Conservation (phyloP, 1,139 yeast species). For the Saccharomyces hybrid region DNA sequence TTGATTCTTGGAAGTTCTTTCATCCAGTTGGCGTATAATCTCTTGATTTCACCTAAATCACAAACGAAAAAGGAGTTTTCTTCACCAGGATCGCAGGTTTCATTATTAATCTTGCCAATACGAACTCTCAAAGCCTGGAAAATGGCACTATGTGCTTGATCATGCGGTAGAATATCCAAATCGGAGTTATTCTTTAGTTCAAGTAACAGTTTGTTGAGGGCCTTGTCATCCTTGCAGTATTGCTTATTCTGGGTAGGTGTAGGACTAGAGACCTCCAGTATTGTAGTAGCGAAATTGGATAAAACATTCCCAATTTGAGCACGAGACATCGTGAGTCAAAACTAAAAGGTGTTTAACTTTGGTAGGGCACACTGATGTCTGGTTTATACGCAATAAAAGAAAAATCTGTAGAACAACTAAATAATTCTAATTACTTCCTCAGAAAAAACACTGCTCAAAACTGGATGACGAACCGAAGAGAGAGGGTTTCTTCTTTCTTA, state of each 20-base stretch:
- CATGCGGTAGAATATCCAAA: conserved; percentile 17
- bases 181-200: conserved; percentile 9
- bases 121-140: conserved; percentile 40
- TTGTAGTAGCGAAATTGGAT: conserved; percentile 12
- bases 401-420: background rate
- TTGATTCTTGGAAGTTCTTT: conserved; percentile 59
- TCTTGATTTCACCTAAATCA: conserved; percentile 66
- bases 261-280: conserved; percentile 11
- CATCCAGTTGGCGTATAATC: conserved; percentile 58
- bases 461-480: background rate
- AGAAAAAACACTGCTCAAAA: background rate
- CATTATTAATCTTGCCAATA: conserved; percentile 45
- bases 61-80: conserved; percentile 87
- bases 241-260: background rate
- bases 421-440: background rate
- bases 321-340: background rate
- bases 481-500: background rate
- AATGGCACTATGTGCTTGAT: conserved; percentile 30
- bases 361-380: background rate
- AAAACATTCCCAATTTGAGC: conserved; percentile 2
- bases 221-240: conserved; percentile 4
- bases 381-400: background rate
- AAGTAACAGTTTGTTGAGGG: conserved; percentile 1
- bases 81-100: conserved; percentile 63
- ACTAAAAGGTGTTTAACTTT: background rate